Conservation (phyloP, 805 yeast genomes). For the Spathaspora hagerdaliae region DNA sequence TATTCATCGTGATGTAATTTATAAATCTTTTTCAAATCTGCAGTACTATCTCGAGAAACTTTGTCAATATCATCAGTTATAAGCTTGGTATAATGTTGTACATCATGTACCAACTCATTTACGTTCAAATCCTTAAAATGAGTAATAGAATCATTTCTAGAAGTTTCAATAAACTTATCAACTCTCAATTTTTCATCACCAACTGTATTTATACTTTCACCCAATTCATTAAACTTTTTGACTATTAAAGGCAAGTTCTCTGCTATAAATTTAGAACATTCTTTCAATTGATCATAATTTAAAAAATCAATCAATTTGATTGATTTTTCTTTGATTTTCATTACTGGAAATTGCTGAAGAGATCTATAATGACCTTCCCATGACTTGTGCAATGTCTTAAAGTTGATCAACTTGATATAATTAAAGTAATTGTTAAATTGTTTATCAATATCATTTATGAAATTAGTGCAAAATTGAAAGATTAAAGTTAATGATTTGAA, state of each 20-base stretch:
- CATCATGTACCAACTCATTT: constrained; percentile 9
- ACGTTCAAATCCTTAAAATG: constrained; percentile 19
- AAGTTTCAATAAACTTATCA: constrained; percentile 37
- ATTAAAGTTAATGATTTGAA: constrained; percentile 46
- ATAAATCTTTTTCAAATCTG: constrained; percentile 17
- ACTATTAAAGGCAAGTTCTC: constrained; percentile 27
- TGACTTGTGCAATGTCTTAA: constrained; percentile 37
- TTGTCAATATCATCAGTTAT: constrained; percentile 11
- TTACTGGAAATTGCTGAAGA: constrained; percentile 30
- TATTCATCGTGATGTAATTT: constrained; percentile 14
- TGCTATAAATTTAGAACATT: constrained; percentile 25
- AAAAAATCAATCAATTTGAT: constrained; percentile 31
- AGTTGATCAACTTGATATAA: constrained; percentile 32
- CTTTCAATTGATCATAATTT: constrained; percentile 20
- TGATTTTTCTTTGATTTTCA: constrained; percentile 26
- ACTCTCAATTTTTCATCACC: constrained; percentile 33
- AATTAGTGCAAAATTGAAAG: constrained; percentile 46
- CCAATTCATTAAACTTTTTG: constrained; percentile 26
- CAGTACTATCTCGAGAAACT: constrained; percentile 3
- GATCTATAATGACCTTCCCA: constrained; percentile 32
- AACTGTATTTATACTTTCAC: constrained; percentile 31
- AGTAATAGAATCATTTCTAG: constrained; percentile 34
- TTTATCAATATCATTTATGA: constrained; percentile 47
- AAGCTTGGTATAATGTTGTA: constrained; percentile 1
- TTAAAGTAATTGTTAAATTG: constrained; percentile 36